Percentiles rank a stretch among this genome's conserved stretches.
Conservation (phyloP, 768 basidiomycete genomes). For the Mycena pura region DNA sequence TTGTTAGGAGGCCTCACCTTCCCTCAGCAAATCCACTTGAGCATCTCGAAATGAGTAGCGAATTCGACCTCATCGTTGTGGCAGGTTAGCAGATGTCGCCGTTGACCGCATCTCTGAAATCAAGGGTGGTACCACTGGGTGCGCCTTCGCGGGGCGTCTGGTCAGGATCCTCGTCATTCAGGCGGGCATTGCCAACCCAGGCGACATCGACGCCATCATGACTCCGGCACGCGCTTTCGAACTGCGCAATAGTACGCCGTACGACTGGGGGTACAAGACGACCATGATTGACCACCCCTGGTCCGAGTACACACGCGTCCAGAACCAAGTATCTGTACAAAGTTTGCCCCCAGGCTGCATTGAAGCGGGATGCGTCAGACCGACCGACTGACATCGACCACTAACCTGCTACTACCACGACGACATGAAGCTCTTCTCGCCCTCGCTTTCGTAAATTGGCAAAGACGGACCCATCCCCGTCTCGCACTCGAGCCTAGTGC, state of each 20-base stretch:
- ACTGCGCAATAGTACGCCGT: conserved; percentile 23
- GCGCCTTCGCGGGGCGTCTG: conserved; percentile 21
- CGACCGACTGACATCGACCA: background rate
- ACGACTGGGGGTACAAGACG: conserved; percentile 23
- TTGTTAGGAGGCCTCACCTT: background rate
- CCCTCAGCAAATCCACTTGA: background rate
- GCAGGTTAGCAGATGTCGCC: conserved; percentile 1
- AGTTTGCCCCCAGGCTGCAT: conserved; percentile 4
- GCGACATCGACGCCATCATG: conserved; percentile 19
- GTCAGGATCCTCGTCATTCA: conserved; percentile 21
- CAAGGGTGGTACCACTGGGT: conserved; percentile 17
- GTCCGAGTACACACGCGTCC: conserved; percentile 22
- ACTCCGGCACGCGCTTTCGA: conserved; percentile 24
- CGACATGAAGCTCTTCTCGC: conserved; percentile 18
- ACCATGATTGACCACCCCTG: conserved; percentile 25
- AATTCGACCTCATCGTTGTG: conserved; percentile 23
- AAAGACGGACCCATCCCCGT: conserved; percentile 19
- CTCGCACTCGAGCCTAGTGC: conserved; percentile 16
- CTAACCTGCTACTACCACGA: conserved; percentile 24
- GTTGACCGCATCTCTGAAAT: background rate
- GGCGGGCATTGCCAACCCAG: conserved; percentile 22
- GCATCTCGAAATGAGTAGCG: conserved; percentile 11
- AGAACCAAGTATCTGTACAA: conserved; percentile 20
- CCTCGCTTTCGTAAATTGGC: conserved; percentile 21
- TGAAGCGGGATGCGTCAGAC: background rate